Percentiles rank a stretch among this genome's conserved stretches.
These are phyloP conservation scores for Aureobasidium mangrovei DNA, from an alignment of 2,329 filamentous ascomycete genomes.

Conservation along the genomic window DNA sequence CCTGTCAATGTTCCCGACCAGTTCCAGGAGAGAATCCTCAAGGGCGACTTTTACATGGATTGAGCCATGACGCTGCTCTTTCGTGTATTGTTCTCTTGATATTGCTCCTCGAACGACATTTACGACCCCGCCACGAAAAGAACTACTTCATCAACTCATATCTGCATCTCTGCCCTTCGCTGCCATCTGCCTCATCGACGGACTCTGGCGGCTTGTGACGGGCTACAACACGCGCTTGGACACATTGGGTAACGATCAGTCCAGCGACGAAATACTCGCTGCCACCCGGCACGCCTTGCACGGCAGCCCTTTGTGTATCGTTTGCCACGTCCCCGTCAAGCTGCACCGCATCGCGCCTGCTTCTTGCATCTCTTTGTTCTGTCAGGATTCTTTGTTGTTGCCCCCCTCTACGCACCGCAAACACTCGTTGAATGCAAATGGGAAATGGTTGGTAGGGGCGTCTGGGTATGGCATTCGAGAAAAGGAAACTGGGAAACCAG, in stretches of 20 bases:
- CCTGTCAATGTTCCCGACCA: slow-evolving; percentile 59
- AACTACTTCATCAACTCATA: background rate
- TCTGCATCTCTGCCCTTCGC: background rate
- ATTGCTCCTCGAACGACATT: slow-evolving; percentile 1
- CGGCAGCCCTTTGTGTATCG: background rate
- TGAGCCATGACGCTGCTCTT: slow-evolving; percentile 29
- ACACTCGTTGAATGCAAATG: too few species aligned
- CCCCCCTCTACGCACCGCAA: background rate
- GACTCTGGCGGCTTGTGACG: background rate
- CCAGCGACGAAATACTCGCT: too few species aligned
- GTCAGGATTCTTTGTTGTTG: background rate
- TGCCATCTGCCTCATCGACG: background rate
- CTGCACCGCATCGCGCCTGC: background rate
- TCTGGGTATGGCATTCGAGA: too few species aligned
- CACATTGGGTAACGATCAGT: background rate
- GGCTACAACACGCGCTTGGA: background rate
- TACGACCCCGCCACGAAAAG: slow-evolving; percentile 5
- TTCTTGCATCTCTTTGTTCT: slow-evolving; percentile 4
- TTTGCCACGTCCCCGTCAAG: background rate
- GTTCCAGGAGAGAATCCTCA: slow-evolving; percentile 93
- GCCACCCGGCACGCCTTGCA: too few species aligned
- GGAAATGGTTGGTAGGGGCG: too few species aligned
- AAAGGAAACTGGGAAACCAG: too few species aligned
- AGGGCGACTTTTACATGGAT: slow-evolving; percentile 98
- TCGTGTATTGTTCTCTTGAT: background rate